Evolutionary conservation across 805 yeast genomes (phyloP), one percentile per base, ranked within the genome.

Genomic region (Suhomyces tanzawaensis): DNA sequence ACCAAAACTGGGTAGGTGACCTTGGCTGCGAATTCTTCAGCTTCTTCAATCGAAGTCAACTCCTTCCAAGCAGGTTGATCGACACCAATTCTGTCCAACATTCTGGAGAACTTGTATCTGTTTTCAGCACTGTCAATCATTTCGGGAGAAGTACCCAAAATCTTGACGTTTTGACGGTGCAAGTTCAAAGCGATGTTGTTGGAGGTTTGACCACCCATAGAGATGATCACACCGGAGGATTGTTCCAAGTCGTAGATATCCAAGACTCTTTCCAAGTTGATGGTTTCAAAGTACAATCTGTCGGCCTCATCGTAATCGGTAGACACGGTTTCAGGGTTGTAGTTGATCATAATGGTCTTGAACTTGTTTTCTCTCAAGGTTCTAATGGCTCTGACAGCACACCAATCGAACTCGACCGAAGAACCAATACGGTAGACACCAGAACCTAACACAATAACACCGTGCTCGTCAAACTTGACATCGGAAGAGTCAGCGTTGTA

Each of bases 1-100:
- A 91, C 98, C 52, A 91, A 73, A 27, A 91, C 98, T 35, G 99
- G 99, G 64, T 88, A 91, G 24, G 88, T 76, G 38, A 88, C 98
- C 58, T 78, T 81, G 34, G 87, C 84, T 41, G 98, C 97, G 60
- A 91, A 91, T 30, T 70, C 80, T 62, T 87, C 95, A 43, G 99
- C 98, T 65, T 91, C 98, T 27, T 75, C 87, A 41, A 88, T 74
- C 17, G 96, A 86, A 25, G 98, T 89, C 54, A 91, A 77, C 66
- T 91, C 99, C 66, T 90, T 91, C 99, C 99, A 91, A 26, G 96
- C 96, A 30, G 99, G 99, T 70, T 91, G 99, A 69, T 91, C 99
- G 47, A 91, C 97, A 40, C 95, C 96, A 57, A 91, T 91, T 51
- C 79, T 79, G 66, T 91, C 99, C 69, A 91, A 76, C 95, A 91